Percentiles rank a stretch among this genome's conserved stretches.
Conservation (phyloP, 2,329 filamentous ascomycete genomes). For the Orbilia blumenaviensis region DNA sequence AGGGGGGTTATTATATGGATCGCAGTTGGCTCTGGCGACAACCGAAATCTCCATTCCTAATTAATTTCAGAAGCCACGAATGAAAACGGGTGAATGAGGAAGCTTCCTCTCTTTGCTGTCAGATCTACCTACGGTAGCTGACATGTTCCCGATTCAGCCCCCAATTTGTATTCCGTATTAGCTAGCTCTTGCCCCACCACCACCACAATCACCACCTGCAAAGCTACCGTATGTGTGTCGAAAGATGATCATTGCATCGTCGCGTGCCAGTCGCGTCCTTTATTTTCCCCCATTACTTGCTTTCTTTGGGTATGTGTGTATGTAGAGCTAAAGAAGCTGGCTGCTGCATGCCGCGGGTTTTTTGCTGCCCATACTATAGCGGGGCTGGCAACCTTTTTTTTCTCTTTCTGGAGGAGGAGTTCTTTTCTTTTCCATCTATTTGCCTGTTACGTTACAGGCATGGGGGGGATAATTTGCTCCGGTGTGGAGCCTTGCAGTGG, state of each 20-base stretch:
- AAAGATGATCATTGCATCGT: constrained; percentile 23
- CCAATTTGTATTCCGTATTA: constrained; percentile 1
- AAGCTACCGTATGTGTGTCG: not conserved
- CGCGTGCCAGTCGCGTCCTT: constrained; percentile 15
- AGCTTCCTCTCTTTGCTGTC: not conserved
- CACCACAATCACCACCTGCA: no score
- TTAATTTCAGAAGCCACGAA: not conserved
- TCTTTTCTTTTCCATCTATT: constrained; percentile 1
- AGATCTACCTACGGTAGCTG: constrained; percentile 14
- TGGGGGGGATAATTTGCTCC: constrained; percentile 4
- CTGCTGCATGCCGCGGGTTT: no score
- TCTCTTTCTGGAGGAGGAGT: not conserved
- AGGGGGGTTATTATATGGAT: no score
- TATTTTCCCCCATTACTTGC: no score
- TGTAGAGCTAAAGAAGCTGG: no score
- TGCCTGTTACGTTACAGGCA: constrained; percentile 12
- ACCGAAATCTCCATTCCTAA: not conserved
- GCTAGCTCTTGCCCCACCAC: not conserved
- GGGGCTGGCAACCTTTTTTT: not conserved
- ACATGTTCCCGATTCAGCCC: not conserved
- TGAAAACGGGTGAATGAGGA: not conserved
- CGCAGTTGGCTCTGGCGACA: constrained; percentile 10
- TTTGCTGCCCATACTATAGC: no score
- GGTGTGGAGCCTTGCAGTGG: constrained; percentile 8
- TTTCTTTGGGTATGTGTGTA: no score